phyloP scores from a whole-genome alignment of 2,329 filamentous ascomycete genomes.

The Paraphaeosphaeria sporulosa region DNA sequence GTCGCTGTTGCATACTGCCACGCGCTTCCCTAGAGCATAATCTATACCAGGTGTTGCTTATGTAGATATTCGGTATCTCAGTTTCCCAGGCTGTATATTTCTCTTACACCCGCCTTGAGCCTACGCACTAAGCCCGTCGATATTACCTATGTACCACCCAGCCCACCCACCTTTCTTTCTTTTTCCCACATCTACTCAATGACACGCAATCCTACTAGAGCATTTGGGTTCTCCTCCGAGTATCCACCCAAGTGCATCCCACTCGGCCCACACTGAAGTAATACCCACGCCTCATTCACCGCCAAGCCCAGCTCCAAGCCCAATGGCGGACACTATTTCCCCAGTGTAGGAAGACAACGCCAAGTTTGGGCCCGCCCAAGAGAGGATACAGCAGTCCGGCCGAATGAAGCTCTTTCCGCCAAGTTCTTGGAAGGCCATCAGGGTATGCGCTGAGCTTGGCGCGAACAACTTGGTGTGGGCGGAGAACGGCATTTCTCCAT shows the following conservation, averaged over 20 bases:
- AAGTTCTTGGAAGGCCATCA: slow-evolving; percentile 32
- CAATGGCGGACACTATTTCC: slow-evolving; percentile 7
- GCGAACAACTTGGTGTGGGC: background rate
- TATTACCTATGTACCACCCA: background rate
- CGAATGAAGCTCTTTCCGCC: slow-evolving; percentile 14
- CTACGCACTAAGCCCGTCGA: background rate
- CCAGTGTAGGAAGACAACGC: background rate
- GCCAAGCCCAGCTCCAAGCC: slow-evolving; percentile 26
- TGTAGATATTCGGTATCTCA: too few relatives aligned
- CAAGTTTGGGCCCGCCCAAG: slow-evolving; percentile 2
- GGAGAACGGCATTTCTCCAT: slow-evolving; percentile 5
- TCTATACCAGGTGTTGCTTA: background rate
- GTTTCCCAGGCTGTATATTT: background rate
- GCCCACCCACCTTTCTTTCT: background rate
- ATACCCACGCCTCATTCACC: slow-evolving; percentile 8
- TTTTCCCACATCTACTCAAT: background rate
- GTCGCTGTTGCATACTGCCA: background rate
- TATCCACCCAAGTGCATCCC: background rate
- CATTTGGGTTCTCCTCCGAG: background rate
- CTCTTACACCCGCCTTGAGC: background rate
- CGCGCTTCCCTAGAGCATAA: background rate
- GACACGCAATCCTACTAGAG: background rate
- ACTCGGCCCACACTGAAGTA: background rate
- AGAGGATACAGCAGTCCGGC: slow-evolving; percentile 6
- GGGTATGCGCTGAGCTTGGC: slow-evolving; percentile 33